phyloP scores from a whole-genome alignment of 225 moss, liverwort and hornwort genomes.

The Bryoerythrophyllum caledonicum region DNA sequence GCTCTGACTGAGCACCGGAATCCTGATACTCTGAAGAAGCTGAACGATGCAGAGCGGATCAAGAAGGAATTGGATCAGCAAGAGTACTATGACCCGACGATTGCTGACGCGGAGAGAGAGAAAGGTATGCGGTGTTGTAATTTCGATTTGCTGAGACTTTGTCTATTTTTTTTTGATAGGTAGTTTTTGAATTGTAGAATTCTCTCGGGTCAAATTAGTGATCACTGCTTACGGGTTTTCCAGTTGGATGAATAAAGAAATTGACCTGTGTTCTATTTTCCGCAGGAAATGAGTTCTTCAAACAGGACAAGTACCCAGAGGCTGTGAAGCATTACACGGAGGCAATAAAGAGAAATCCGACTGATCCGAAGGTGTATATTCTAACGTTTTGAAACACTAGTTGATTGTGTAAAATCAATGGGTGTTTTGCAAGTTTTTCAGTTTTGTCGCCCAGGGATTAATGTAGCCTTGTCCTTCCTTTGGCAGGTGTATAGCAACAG shows the following conservation, averaged over 20 bases:
- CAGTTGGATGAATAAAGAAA: not conserved
- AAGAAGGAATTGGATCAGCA: conserved; percentile 95
- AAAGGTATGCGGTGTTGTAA: conserved; percentile 45
- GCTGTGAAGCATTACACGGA: conserved; percentile 83
- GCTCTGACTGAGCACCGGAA: conserved; percentile 95
- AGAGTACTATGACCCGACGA: conserved; percentile 74
- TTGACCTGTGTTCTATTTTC: not conserved
- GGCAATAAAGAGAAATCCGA: conserved; percentile 87
- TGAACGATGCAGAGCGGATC: conserved; percentile 87
- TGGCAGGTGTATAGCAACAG: conserved; percentile 91
- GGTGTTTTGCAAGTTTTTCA: not conserved
- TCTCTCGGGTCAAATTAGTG: not conserved
- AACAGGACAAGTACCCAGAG: conserved; percentile 89
- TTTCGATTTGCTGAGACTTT: too few species aligned
- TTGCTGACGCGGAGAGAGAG: conserved; percentile 84
- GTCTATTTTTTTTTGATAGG: not conserved
- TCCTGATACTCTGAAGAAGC: conserved; percentile 88
- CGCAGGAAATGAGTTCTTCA: conserved; percentile 90
- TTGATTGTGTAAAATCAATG: not conserved
- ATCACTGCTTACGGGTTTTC: not conserved
- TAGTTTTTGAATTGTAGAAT: not conserved
- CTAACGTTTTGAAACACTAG: not conserved
- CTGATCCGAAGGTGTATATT: conserved; percentile 71
- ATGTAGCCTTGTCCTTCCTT: not conserved
- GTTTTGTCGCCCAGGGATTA: not conserved